Evolutionary conservation across 2,329 filamentous ascomycete species (phyloP).

Genomic region (Sphaerostilbella broomeana): DNA sequence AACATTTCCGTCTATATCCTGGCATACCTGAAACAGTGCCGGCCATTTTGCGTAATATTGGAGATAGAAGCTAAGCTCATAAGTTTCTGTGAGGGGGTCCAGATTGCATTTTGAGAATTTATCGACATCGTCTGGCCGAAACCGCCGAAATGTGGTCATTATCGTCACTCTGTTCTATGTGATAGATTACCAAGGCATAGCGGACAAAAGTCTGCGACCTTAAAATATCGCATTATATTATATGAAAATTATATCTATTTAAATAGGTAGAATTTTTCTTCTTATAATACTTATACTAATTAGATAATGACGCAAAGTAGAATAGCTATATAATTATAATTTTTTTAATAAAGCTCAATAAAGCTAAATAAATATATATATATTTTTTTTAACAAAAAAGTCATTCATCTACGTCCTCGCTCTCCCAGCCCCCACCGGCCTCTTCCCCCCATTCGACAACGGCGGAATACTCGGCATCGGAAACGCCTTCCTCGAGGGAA

Average conservation of each 20-base stretch:
- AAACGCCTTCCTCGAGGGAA: conserved; percentile 39
- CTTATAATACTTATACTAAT: too few relatives aligned
- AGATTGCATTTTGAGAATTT: conserved; percentile 92
- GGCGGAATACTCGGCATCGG: conserved; percentile 29
- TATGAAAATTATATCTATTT: too few relatives aligned
- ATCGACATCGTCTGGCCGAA: conserved; percentile 77
- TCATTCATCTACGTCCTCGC: conserved; percentile 17
- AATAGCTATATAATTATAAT: too few relatives aligned
- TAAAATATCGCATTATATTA: too few relatives aligned
- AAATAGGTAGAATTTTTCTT: too few relatives aligned
- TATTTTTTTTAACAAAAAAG: too few relatives aligned
- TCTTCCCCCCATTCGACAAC: conserved; percentile 26
- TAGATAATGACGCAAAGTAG: too few relatives aligned
- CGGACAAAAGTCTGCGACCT: too few relatives aligned
- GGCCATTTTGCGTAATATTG: conserved; percentile 97
- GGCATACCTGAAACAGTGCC: conserved; percentile 84
- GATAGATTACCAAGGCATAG: too few relatives aligned
- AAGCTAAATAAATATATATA: too few relatives aligned
- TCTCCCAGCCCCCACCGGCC: conserved; percentile 24
- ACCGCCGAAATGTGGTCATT: conserved; percentile 82
- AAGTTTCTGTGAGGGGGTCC: conserved; percentile 95
- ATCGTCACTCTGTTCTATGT: too few relatives aligned
- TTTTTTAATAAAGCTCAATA: too few relatives aligned
- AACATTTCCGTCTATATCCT: conserved; percentile 79
- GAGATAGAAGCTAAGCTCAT: conserved; percentile 90